Percentiles rank a stretch among this genome's conserved stretches.
Evolutionary conservation across 345 rosid genomes (phyloP).

Genomic region (Pugionium dolabratum): DNA sequence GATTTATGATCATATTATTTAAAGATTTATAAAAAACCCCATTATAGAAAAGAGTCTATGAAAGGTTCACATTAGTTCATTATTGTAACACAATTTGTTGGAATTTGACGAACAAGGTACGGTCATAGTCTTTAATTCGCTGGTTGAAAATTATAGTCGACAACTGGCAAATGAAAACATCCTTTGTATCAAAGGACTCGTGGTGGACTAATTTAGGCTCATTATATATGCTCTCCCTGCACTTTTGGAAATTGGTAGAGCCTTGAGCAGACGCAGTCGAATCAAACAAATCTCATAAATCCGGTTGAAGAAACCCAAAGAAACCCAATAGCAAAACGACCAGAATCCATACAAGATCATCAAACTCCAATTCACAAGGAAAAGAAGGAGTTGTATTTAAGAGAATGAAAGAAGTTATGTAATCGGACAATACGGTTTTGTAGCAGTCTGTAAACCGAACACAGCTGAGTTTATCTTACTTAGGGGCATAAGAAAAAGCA

Average conservation of each 20-base stretch:
- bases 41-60: background rate
- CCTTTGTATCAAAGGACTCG: background rate
- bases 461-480: slow-evolving; percentile 1
- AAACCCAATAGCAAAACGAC: no score
- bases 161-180: background rate
- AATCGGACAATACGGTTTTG: background rate
- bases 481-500: background rate
- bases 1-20: background rate
- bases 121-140: slow-evolving; percentile 2
- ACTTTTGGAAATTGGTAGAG: no score
- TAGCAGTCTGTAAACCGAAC: slow-evolving; percentile 2
- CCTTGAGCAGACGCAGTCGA: no score
- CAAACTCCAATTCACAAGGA: no score
- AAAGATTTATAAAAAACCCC: background rate
- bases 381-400: background rate
- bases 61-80: background rate
- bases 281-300: no score
- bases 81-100: slow-evolving; percentile 1
- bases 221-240: no score
- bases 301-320: no score
- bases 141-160: background rate
- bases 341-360: no score
- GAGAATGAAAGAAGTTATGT: slow-evolving; percentile 9
- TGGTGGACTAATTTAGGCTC: no score
- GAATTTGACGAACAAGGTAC: background rate